phyloP scores from a whole-genome alignment of 495 filamentous ascomycete species.

The Neurospora tetraspora region DNA sequence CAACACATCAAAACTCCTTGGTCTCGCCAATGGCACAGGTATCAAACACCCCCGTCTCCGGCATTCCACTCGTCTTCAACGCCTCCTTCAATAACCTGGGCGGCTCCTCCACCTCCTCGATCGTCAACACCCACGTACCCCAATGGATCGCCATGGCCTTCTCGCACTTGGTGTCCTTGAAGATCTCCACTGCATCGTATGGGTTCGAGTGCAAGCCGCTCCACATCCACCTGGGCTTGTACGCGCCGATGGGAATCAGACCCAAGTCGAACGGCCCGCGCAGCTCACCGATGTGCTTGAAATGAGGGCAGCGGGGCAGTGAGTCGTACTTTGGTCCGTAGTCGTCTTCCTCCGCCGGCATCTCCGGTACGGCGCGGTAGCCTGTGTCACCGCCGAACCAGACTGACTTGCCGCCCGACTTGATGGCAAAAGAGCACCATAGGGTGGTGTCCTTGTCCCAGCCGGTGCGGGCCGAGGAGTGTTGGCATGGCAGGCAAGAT shows the following conservation, averaged over 20 bases:
- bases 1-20: conserved; percentile 50
- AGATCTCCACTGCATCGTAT: conserved; percentile 82
- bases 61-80: conserved; percentile 55
- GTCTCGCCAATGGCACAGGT: conserved; percentile 82
- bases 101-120: conserved; percentile 79
- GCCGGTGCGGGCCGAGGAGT: conserved; percentile 56
- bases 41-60: conserved; percentile 77
- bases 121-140: conserved; percentile 85
- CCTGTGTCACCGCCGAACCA: conserved; percentile 74
- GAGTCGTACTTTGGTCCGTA: conserved; percentile 55
- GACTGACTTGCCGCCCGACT: conserved; percentile 62
- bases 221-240: conserved; percentile 66
- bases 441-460: conserved; percentile 67
- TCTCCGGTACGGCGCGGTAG: conserved; percentile 71
- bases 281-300: conserved; percentile 71
- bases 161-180: conserved; percentile 75
- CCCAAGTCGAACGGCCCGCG: conserved; percentile 89
- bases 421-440: conserved; percentile 80
- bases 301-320: conserved; percentile 74
- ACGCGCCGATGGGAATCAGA: conserved; percentile 91
- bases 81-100: conserved; percentile 66
- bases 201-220: conserved; percentile 82
- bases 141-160: conserved; percentile 86
- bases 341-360: conserved; percentile 51
- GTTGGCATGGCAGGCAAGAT: conserved; percentile 78